These are phyloP conservation scores for Ustilago curta DNA, from an alignment of 1,284 basidiomycete species.

Conservation along the genomic window DNA sequence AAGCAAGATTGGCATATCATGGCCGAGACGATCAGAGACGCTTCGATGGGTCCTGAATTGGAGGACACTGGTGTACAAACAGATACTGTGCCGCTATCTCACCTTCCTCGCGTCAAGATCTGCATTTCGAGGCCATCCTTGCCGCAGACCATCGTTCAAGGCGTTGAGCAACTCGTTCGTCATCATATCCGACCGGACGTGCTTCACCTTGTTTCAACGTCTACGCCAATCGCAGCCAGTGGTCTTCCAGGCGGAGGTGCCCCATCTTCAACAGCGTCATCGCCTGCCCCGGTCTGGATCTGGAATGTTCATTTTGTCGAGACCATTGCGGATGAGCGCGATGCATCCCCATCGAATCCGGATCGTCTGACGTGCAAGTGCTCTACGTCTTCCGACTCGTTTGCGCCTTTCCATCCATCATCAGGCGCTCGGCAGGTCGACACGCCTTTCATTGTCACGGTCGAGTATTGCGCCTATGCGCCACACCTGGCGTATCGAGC, in stretches of 20 bases:
- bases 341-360: background rate
- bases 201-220: constrained; percentile 6
- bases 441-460: constrained; percentile 14
- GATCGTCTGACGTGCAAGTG: constrained; percentile 20
- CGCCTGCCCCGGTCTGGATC: constrained; percentile 22
- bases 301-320: constrained; percentile 37
- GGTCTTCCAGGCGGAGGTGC: background rate
- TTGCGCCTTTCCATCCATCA: constrained; percentile 14
- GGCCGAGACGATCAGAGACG: constrained; percentile 18
- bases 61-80: constrained; percentile 9
- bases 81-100: constrained; percentile 16
- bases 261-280: background rate
- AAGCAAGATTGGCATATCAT: background rate
- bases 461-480: constrained; percentile 23
- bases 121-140: constrained; percentile 26
- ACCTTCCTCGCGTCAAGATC: constrained; percentile 24
- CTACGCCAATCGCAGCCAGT: constrained; percentile 4
- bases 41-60: constrained; percentile 35
- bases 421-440: background rate
- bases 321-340: background rate
- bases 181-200: constrained; percentile 38
- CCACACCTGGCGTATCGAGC: constrained; percentile 51
- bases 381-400: constrained; percentile 29
- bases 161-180: constrained; percentile 18
- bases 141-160: constrained; percentile 12